Percentiles rank a stretch among this genome's conserved stretches.
Conservation (phyloP, 1,139 yeast genomes). For the Sugiyamaella japonica region DNA sequence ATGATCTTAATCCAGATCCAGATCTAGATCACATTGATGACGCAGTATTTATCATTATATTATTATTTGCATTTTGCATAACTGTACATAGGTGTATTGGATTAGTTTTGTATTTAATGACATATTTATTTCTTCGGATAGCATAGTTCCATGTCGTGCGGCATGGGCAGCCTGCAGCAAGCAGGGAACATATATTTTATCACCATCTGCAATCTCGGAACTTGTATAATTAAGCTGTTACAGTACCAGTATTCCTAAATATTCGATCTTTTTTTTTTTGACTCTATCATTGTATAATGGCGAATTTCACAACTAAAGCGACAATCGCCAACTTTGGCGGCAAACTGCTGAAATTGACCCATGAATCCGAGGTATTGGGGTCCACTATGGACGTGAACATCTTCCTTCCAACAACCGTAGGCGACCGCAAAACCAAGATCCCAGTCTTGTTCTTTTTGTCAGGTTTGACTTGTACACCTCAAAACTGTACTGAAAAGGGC, state of each 20-base stretch:
- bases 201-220: neutral
- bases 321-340: constrained; percentile 74
- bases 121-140: neutral
- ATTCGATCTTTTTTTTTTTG: neutral
- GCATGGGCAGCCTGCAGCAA: neutral
- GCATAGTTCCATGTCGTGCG: neutral
- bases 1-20: too few relatives aligned
- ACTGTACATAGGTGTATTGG: constrained; percentile 5
- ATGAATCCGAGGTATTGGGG: constrained; percentile 62
- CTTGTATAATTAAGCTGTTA: neutral
- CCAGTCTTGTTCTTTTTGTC: constrained; percentile 83
- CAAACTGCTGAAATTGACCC: constrained; percentile 68
- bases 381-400: constrained; percentile 83
- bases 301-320: constrained; percentile 25
- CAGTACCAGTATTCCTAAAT: neutral
- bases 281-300: neutral
- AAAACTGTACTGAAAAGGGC: constrained; percentile 94
- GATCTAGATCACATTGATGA: neutral
- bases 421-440: constrained; percentile 39
- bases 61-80: constrained; percentile 10
- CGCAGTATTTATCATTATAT: neutral
- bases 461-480: constrained; percentile 92
- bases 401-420: constrained; percentile 57
- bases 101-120: neutral
- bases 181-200: neutral